Conservation (phyloP, 2,329 filamentous ascomycete species). For the Ophiostoma populinum region DNA sequence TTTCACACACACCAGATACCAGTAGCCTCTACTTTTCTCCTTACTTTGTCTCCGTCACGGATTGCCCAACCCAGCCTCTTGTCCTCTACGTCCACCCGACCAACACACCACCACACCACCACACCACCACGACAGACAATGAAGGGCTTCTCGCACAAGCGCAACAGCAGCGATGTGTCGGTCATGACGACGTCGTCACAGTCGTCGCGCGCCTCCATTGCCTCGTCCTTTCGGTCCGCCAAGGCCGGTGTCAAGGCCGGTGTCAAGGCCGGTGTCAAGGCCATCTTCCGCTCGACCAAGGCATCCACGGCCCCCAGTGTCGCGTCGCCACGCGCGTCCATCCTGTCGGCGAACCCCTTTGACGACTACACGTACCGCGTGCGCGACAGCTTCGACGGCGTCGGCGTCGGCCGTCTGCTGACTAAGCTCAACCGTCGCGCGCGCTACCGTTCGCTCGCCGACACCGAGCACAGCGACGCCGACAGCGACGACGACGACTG, state of each 20-base stretch:
- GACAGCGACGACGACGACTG: slow-evolving; percentile 3
- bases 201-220: not conserved
- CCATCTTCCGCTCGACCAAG: too few relatives aligned
- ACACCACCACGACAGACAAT: not conserved
- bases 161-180: not conserved
- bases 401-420: slow-evolving; percentile 1
- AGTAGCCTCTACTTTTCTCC: too few relatives aligned
- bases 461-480: not conserved
- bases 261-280: too few relatives aligned
- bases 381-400: not conserved
- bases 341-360: not conserved
- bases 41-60: too few relatives aligned
- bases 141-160: not conserved
- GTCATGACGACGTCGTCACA: not conserved
- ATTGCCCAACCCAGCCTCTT: too few relatives aligned
- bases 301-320: too few relatives aligned
- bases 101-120: not conserved
- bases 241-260: too few relatives aligned
- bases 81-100: not conserved
- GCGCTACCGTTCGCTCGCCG: slow-evolving; percentile 2
- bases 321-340: not conserved
- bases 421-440: not conserved
- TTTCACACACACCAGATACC: too few relatives aligned
- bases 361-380: not conserved
- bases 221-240: not conserved